Base-by-base conservation (phyloP, 2,329 filamentous ascomycete species). In the Cladosporium oxysporum region DNA sequence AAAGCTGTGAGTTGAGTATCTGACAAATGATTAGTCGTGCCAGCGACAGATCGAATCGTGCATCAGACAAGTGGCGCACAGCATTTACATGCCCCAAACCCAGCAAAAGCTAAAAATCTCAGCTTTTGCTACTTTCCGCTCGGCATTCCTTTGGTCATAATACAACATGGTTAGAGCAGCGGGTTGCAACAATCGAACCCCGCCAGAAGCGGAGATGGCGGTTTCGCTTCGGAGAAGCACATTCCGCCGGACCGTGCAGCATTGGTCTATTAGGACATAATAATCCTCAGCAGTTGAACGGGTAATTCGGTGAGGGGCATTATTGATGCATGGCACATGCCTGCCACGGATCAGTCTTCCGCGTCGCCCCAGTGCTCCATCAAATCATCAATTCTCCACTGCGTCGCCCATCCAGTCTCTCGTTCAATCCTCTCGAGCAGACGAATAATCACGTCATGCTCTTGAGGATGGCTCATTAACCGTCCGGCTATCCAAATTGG, bases 361-460 rank as follows among this genome's bases (percentile, higher is more conserved):
- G 63, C 64, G 66, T 81, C 79, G 0, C 82, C 82, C 83, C 82
- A 85, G 58, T 81, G 80, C 44, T 81, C 78, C 58, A 79, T 80
- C 41, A 85, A 58, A 69, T 85, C 83, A 10, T 84, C 80, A 0
- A 79, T 81, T 50, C 83, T 73, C 83, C 83, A 85, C 63, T 76
- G 76, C 0, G 83, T 84, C 3, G 79, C 78, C 82, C 83, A 85
- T 0, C 83, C 83, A 5, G 79, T 83, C 66, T 83, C 80, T 21
- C 73, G 75, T 72, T 85, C 83, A 29, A 85, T 84, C 35, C 76
- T 75, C 8, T 77, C 77, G 35, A 83, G 66, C 10, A 83, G 70
- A 14, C 80, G 76, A 4, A 84, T 47, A 16, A 85, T 82, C 65
- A 67, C 80, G 62, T 62, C 75, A 67, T 73, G 83, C 71, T 73